These are phyloP conservation scores for Aspergillus quadricinctus DNA, from an alignment of 2,329 filamentous ascomycete species.

Conservation along the genomic window DNA sequence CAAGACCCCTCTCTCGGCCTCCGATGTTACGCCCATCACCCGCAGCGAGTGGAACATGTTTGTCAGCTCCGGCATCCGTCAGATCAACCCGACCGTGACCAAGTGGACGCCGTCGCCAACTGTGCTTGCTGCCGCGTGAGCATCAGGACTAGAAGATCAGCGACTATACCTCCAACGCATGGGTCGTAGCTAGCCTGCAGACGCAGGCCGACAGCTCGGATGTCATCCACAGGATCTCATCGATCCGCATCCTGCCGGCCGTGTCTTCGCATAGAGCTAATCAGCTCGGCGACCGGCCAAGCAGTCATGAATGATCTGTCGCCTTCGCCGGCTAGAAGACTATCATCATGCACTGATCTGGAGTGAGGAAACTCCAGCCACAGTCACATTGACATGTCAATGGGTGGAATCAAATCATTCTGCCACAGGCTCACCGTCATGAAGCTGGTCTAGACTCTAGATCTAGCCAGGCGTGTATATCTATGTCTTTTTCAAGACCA, in stretches of 20 bases:
- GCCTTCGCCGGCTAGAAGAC: background rate
- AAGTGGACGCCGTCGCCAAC: constrained; percentile 36
- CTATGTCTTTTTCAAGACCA: background rate
- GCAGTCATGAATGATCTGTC: background rate
- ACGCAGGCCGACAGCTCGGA: background rate
- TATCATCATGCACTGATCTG: background rate
- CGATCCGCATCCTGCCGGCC: background rate
- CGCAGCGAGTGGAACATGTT: constrained; percentile 41
- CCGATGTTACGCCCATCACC: constrained; percentile 42
- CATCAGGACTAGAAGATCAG: background rate
- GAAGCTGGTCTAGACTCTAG: background rate
- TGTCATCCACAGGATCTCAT: background rate
- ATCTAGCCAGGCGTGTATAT: background rate
- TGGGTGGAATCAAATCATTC: background rate
- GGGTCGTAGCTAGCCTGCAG: background rate
- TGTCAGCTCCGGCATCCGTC: constrained; percentile 27
- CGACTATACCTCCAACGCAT: background rate
- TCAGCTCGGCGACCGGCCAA: background rate
- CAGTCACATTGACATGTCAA: background rate
- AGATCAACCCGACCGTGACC: constrained; percentile 29
- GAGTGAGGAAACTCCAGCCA: background rate
- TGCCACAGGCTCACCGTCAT: background rate
- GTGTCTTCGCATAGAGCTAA: no score
- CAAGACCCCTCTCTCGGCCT: constrained; percentile 39
- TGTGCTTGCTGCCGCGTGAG: constrained; percentile 28